phyloP scores from a whole-genome alignment of 371 early-diverging fungal species.

The Chytridium lagenaria region DNA sequence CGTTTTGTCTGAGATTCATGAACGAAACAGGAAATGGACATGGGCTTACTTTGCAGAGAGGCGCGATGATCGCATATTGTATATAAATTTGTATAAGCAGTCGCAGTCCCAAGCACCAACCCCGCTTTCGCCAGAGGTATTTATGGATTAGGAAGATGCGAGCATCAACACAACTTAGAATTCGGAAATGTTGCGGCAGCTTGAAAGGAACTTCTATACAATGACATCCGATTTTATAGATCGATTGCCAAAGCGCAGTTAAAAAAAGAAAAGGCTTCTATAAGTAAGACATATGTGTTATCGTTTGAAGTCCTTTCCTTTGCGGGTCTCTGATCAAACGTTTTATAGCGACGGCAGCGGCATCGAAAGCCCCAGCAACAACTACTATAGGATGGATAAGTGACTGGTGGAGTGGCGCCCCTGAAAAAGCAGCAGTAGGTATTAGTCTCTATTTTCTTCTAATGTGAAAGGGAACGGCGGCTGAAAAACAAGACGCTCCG shows the following conservation, averaged over 20 bases:
- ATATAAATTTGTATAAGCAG: slow-evolving; percentile 80
- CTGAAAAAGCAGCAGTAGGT: no score
- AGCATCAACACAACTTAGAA: slow-evolving; percentile 54
- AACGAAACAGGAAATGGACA: slow-evolving; percentile 80
- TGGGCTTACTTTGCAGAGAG: slow-evolving; percentile 87
- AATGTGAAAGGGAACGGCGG: no score
- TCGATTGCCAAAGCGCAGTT: slow-evolving; percentile 76
- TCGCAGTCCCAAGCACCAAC: slow-evolving; percentile 56
- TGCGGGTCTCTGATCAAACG: neutral
- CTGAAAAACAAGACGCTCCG: slow-evolving; percentile 25
- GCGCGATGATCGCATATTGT: slow-evolving; percentile 80
- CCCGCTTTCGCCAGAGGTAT: slow-evolving; percentile 31
- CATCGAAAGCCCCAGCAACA: slow-evolving; percentile 22
- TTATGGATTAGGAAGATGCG: no score
- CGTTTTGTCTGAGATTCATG: slow-evolving; percentile 86
- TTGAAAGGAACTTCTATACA: slow-evolving; percentile 83
- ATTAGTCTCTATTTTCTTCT: no score
- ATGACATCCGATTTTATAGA: slow-evolving; percentile 92
- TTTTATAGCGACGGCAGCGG: neutral
- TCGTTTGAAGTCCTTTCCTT: neutral
- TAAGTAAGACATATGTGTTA: no score
- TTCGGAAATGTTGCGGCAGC: slow-evolving; percentile 58
- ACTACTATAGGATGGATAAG: slow-evolving; percentile 42
- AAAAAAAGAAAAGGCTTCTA: slow-evolving; percentile 66
- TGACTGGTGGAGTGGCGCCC: slow-evolving; percentile 40